These are phyloP conservation scores for Stentor coeruleus DNA, from an alignment of 73 alveolate species.

Conservation along the genomic window DNA sequence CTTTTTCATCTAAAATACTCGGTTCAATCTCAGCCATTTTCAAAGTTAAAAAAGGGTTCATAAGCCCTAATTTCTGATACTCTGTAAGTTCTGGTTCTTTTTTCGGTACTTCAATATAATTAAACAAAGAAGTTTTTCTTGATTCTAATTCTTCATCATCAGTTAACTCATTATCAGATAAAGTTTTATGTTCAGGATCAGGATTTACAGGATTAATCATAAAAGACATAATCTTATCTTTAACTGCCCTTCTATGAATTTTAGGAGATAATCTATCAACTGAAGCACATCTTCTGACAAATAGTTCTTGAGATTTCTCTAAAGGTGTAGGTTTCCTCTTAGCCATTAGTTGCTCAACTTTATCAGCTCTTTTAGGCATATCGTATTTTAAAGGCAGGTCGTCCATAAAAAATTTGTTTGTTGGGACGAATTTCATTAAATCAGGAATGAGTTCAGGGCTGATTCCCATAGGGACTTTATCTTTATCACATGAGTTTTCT, in stretches of 20 bases:
- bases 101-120: background rate
- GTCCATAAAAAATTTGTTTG: background rate
- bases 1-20: background rate
- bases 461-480: background rate
- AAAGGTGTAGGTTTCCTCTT: background rate
- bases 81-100: background rate
- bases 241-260: background rate
- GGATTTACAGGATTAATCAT: background rate
- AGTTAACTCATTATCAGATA: background rate
- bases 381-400: conserved; percentile 1
- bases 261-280: background rate
- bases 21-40: background rate
- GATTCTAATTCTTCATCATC: background rate
- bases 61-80: conserved; percentile 6
- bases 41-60: background rate
- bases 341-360: background rate
- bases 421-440: background rate
- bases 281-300: conserved; percentile 22
- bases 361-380: background rate
- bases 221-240: background rate
- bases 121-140: background rate
- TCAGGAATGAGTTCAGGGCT: background rate
- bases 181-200: background rate
- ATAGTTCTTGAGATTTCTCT: background rate
- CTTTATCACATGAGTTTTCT: background rate